Base-by-base conservation (phyloP, 2,329 filamentous ascomycete species). In the Fusarium coffeatum region DNA sequence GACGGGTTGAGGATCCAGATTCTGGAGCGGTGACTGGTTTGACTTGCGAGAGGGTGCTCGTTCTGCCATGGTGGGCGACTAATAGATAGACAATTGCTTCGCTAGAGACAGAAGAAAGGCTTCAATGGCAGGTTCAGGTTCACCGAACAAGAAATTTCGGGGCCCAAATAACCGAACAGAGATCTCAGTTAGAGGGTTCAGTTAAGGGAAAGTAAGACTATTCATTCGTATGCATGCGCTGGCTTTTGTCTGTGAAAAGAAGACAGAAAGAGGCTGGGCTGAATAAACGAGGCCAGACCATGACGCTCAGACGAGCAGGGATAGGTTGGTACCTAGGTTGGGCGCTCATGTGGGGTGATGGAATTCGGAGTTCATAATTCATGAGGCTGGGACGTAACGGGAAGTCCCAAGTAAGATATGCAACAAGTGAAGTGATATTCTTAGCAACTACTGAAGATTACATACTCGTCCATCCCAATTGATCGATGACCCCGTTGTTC, bases 1-100 rank as follows among this genome's bases (percentile, higher is more conserved):
- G 10, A 75, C 60, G 10, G 76, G 76, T 43, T 70, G 76, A 64
- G 76, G 76, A 60, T 76, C 74, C 42, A 77, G 46, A 50, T 72
- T 59, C 46, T 68, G 56, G 51, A 77, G 69, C 46, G 74, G 74
- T 59, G 70, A 68, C 57, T 70, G 72, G 57, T 64, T 64, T 40
- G 68, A 59, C 37, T 67, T 70, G 56, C 69, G 69, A 50, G 70
- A 64, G 10, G 34, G 34, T 34, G 32, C 32, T 34, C 32, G 32
- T 25, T 73, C 68, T 45, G 66, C 53, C 69, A 71, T 71, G 42
- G 40, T 25, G 61, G 53, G 54, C 37, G 46, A 20, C 65, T 40
- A 20, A 47, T 18, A 28, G 16, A 20, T 49, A 34, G 47, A 30
- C 27, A 32, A 40, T 13, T 40, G 34, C 32, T 41, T 22, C n/a